Evolutionary conservation across 805 yeast genomes (phyloP).

Genomic region (Suhomyces emberorum): DNA sequence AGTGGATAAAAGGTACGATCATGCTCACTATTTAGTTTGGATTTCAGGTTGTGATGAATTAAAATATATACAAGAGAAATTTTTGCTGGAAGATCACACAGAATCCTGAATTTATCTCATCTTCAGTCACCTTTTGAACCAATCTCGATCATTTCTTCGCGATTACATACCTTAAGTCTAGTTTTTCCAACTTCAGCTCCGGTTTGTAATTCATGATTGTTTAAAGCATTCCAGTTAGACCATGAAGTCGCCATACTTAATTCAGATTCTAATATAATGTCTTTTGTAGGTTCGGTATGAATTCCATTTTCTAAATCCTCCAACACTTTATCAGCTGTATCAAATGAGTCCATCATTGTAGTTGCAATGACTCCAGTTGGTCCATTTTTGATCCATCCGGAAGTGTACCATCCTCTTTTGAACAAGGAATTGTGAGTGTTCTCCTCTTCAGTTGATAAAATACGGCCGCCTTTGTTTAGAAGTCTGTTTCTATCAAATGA

Average conservation of each 20-base stretch:
- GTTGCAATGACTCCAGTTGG: conserved; percentile 88
- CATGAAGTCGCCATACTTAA: conserved; percentile 32
- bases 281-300: conserved; percentile 17
- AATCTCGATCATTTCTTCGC: conserved; percentile 47
- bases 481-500: conserved; percentile 29
- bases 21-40: conserved; percentile 27
- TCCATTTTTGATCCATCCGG: conserved; percentile 91
- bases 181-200: conserved; percentile 52
- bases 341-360: conserved; percentile 81
- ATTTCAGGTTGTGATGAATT: conserved; percentile 34
- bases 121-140: no score
- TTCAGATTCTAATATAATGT: neutral
- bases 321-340: conserved; percentile 63
- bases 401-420: conserved; percentile 58
- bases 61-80: conserved; percentile 10
- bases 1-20: conserved; percentile 26
- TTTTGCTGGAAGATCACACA: no score
- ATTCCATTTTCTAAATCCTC: conserved; percentile 46
- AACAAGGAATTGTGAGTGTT: conserved; percentile 19
- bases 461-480: conserved; percentile 34
- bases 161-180: conserved; percentile 53
- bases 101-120: no score
- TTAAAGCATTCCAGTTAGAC: conserved; percentile 64
- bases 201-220: conserved; percentile 46
- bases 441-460: conserved; percentile 16